Percentiles rank a stretch among this genome's conserved stretches.
phyloP scores from a whole-genome alignment of 2,329 filamentous ascomycete species.

The Podosphaera fusca region DNA sequence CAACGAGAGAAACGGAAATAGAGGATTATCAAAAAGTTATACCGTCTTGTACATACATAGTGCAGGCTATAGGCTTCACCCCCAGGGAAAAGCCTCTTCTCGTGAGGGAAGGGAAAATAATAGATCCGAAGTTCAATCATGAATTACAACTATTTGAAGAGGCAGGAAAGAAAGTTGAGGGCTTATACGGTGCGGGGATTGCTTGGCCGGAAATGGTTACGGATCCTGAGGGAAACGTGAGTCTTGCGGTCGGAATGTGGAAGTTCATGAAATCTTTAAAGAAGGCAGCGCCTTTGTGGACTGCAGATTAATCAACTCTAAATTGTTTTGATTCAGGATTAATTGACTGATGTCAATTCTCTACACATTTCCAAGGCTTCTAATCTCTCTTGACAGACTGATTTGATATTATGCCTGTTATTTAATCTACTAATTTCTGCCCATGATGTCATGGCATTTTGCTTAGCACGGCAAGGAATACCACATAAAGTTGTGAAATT shows the following conservation, averaged over 20 bases:
- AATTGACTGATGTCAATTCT: too few relatives aligned
- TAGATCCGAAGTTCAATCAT: slow-evolving; percentile 16
- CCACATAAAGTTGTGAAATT: too few relatives aligned
- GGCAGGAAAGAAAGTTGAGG: slow-evolving; percentile 21
- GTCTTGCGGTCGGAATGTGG: slow-evolving; percentile 37
- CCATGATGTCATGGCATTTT: too few relatives aligned
- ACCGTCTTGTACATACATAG: slow-evolving; percentile 26
- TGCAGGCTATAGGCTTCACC: slow-evolving; percentile 36
- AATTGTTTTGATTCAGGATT: too few relatives aligned
- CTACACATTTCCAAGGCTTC: too few relatives aligned
- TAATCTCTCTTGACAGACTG: too few relatives aligned
- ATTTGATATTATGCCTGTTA: too few relatives aligned
- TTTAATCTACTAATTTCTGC: too few relatives aligned
- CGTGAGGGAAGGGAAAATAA: slow-evolving; percentile 11
- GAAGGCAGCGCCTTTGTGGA: slow-evolving; percentile 29
- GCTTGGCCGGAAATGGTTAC: slow-evolving; percentile 37
- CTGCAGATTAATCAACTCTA: not conserved
- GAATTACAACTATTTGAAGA: slow-evolving; percentile 22
- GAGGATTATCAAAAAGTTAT: slow-evolving; percentile 23
- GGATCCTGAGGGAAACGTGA: slow-evolving; percentile 36
- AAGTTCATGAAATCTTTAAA: slow-evolving; percentile 43
- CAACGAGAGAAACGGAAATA: slow-evolving; percentile 18
- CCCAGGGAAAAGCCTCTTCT: slow-evolving; percentile 26
- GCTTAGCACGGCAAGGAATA: too few relatives aligned
- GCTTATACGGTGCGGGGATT: slow-evolving; percentile 37